These are phyloP conservation scores for Mortierella alpina DNA, from an alignment of 192 early-diverging fungal species.

Conservation along the genomic window DNA sequence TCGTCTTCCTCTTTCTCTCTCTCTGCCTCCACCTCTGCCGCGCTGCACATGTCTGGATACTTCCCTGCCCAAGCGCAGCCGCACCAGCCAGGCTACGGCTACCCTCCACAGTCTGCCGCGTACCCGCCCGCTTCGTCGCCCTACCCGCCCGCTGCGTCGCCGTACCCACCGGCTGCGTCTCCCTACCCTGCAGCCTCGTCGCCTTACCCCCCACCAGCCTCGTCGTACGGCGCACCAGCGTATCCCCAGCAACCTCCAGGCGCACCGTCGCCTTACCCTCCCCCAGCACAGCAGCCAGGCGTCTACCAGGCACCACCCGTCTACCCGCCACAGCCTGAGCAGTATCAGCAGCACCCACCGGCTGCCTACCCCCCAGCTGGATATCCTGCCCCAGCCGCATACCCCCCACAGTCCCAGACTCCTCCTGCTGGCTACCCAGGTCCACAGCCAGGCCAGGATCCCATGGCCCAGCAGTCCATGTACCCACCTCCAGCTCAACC, in stretches of 20 bases:
- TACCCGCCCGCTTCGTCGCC: too few relatives aligned
- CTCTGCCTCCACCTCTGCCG: conserved; percentile 5
- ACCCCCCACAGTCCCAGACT: conserved; percentile 17
- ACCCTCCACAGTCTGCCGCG: conserved; percentile 1
- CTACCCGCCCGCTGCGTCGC: background rate
- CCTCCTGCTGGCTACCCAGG: conserved; percentile 17
- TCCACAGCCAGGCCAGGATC: background rate
- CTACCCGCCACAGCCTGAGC: background rate
- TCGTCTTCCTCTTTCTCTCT: background rate
- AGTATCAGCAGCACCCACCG: background rate
- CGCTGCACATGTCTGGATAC: conserved; percentile 30
- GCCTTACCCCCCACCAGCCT: conserved; percentile 1
- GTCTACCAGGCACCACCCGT: background rate
- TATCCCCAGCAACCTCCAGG: background rate
- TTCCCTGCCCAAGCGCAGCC: conserved; percentile 15
- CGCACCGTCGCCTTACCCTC: background rate
- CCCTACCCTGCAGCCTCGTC: background rate
- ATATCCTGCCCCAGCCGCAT: background rate
- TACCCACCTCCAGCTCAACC: background rate
- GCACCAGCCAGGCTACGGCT: conserved; percentile 21
- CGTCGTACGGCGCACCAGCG: background rate
- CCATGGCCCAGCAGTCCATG: background rate
- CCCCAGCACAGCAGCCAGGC: background rate
- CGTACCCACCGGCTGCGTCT: too few relatives aligned
- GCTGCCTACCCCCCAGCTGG: background rate